Base-by-base conservation (phyloP, 1,284 basidiomycete genomes). In the Cryptococcus sp. region DNA sequence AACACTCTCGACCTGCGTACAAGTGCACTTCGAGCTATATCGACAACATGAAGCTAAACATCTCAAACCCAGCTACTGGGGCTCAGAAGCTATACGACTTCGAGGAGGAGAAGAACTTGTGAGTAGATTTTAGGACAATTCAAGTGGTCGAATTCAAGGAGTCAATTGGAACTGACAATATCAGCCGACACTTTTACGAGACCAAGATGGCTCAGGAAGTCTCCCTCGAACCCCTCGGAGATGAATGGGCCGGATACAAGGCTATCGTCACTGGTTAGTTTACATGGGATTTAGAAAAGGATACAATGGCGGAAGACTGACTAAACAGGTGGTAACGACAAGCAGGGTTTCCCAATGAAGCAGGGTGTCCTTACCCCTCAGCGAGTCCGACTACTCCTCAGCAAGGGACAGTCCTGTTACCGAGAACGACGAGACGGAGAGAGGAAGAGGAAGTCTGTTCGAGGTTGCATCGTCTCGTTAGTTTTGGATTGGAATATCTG, bases 381-480 rank as follows among this genome's bases (percentile, higher is more conserved):
- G 81, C 92, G 94, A 84, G 91, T 94, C 69, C 83, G 85, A 59
- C 88, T 98, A 62, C 88, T 98, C 70, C 89, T 98, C 74, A 76
- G 88, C 64, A 89, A 92, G 76, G 92, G 92, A 59, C 91, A 97
- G 84, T 96, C 92, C 36, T 98, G 94, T 85, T 98, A 91, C 84
- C 91, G 94, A 69, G 77, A 82, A 65, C 91, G 93, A 75, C 89
- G 93, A 75, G 79, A 81, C 52, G 94, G 94, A 75, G 92, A 98
- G 81, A 90, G 94, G 79, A 92, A 89, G 82, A 88, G 94, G 83
- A 98, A 98, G 81, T 66, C 63, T 53, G 21, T 61, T 61, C 21
- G 23, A 46, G 7, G 23, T 36, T 19, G 19, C 14, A 24, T 44
- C 46, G 16, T 49, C n/a, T 32, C 19, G 19, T 21, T 9, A 9